Base-by-base conservation (phyloP, 805 yeast species). In the Candida lessepsii region DNA sequence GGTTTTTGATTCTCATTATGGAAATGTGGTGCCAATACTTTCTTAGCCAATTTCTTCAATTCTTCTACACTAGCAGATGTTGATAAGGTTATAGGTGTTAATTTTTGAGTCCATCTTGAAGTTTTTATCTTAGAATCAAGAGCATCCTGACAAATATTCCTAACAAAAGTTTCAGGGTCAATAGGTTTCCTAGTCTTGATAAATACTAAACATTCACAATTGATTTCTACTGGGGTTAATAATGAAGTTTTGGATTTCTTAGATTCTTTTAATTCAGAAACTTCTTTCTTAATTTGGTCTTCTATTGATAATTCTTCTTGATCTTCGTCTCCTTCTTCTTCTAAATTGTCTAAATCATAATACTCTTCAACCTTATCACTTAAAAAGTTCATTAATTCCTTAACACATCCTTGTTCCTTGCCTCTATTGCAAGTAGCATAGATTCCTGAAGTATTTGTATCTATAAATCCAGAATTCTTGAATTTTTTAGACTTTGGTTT, bases 371-470 rank as follows among this genome's bases (percentile, higher is more conserved):
- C 57, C 41, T 66, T 65, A 37, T 67, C 71, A 4, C 53, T 63
- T 29, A 89, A 72, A 8, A 87, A 56, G 41, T 67, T 60, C 45
- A 76, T 70, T 50, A 89, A 63, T 57, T 89, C 97, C 47, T 78
- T 79, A n/a, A 83, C 74, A 45, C 95, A 87, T 39, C 75, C 80
- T 39, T 73, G 73, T 58, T 93, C 99, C 44, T 82, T 80, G 27
- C 84, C 83, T 51, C 96, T 73, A 36, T 80, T 77, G 60, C 97
- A 91, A 0, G 98, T 86, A 9, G 89, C 96, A 61, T 86, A 93
- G 0, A 93, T 72, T 0, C 99, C 99, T 27, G 82, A 67, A 40
- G 93, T 85, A 28, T 83, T 83, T 0, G 96, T 96, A 53, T 90
- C 96, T 14, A 90, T 61, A 39, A 78, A 66, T 7, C 78, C 78